Percentiles rank a stretch among this genome's conserved stretches.
phyloP scores from a whole-genome alignment of 1,139 yeast genomes.

The Magnusiomyces tetraspermus region DNA sequence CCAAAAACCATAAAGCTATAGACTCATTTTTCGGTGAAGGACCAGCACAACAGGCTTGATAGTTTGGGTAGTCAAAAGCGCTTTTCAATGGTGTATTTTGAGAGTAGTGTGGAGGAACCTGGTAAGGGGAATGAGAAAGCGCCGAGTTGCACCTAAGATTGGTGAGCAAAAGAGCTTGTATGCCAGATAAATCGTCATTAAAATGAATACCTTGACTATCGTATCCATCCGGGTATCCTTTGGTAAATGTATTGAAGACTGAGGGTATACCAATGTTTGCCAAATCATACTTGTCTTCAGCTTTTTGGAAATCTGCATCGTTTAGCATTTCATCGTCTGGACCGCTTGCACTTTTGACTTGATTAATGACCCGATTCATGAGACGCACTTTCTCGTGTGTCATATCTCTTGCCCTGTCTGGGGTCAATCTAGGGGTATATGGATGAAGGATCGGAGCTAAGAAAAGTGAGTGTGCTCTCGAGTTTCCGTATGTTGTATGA shows the following conservation, averaged over 20 bases:
- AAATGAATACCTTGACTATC: constrained; percentile 12
- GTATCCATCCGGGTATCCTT: constrained; percentile 2
- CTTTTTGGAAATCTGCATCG: neutral
- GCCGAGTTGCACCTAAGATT: constrained; percentile 7
- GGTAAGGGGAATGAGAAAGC: neutral
- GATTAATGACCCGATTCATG: constrained; percentile 5
- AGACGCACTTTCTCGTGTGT: constrained; percentile 3
- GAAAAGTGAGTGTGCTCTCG: neutral
- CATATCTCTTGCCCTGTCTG: neutral
- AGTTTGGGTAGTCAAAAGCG: neutral
- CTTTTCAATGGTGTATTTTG: neutral
- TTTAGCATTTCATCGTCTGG: constrained; percentile 5
- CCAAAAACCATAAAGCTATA: neutral
- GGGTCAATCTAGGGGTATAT: neutral
- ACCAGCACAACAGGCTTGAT: constrained; percentile 6
- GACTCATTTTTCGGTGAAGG: neutral
- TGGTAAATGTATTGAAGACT: constrained; percentile 6
- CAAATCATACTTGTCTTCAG: neutral
- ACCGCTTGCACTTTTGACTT: neutral
- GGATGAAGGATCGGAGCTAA: neutral
- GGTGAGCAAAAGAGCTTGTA: constrained; percentile 7
- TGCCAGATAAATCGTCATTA: constrained; percentile 1
- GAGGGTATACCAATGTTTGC: neutral
- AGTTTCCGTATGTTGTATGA: neutral
- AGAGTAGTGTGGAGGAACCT: neutral